These are phyloP conservation scores for Sphaerulina populicola DNA, from an alignment of 2,329 filamentous ascomycete species.

Conservation along the genomic window DNA sequence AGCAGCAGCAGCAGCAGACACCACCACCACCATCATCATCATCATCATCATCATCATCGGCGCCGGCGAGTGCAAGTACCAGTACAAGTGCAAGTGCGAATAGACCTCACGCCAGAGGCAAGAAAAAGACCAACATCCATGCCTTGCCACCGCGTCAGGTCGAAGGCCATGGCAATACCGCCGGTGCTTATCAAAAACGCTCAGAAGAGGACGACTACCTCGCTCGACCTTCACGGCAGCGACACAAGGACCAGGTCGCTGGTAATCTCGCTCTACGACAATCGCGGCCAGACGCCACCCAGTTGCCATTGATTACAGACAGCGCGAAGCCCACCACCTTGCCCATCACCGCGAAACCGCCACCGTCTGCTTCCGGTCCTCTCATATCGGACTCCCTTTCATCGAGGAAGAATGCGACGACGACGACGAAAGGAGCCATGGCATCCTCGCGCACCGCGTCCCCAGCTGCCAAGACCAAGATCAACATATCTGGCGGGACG, in stretches of 20 bases:
- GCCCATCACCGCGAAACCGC: conserved; percentile 43
- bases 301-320: conserved; percentile 39
- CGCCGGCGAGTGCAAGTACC: neutral
- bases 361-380: conserved; percentile 64
- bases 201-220: conserved; percentile 71
- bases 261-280: conserved; percentile 45
- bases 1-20: conserved; percentile 22
- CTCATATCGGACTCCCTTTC: conserved; percentile 65
- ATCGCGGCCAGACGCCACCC: conserved; percentile 42
- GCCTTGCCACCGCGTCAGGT: conserved; percentile 36
- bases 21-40: neutral
- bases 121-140: conserved; percentile 37
- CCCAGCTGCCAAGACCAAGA: conserved; percentile 50
- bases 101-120: conserved; percentile 35
- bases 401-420: conserved; percentile 42
- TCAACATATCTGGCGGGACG: conserved; percentile 65
- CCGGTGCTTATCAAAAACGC: conserved; percentile 69
- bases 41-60: no score
- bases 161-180: conserved; percentile 55
- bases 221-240: conserved; percentile 39
- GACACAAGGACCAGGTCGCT: conserved; percentile 34
- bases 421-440: conserved; percentile 33
- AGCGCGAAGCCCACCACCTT: conserved; percentile 39
- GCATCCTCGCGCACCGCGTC: conserved; percentile 43
- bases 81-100: neutral